Evolutionary conservation across 1,284 basidiomycete genomes (phyloP).

Genomic region (Malassezia vespertilionis): DNA sequence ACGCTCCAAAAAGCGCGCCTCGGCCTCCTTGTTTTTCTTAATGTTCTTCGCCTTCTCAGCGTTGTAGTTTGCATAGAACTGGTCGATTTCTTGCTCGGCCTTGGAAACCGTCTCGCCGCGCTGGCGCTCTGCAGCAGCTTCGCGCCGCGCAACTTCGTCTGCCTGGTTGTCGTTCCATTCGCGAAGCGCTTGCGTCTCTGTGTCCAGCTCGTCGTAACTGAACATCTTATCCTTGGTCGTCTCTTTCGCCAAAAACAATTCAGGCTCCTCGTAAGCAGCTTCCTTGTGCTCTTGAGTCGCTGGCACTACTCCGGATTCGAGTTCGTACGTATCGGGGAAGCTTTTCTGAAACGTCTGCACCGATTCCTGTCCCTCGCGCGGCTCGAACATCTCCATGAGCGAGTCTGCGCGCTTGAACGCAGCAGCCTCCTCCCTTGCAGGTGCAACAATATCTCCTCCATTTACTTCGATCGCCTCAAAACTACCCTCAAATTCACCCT

Average conservation of each 20-base stretch:
- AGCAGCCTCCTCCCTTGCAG: background rate
- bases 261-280: background rate
- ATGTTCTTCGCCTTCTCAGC: slow-evolving; percentile 85
- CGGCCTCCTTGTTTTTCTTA: slow-evolving; percentile 86
- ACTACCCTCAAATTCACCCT: slow-evolving; percentile 10
- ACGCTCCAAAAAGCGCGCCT: slow-evolving; percentile 65
- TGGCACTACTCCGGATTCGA: background rate
- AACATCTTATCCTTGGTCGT: slow-evolving; percentile 8
- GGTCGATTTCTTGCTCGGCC: slow-evolving; percentile 85
- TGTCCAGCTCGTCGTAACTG: slow-evolving; percentile 21
- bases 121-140: slow-evolving; percentile 64
- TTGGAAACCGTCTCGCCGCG: slow-evolving; percentile 75
- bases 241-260: background rate
- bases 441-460: background rate
- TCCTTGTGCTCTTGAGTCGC: background rate
- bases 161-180: slow-evolving; percentile 78
- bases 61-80: slow-evolving; percentile 90
- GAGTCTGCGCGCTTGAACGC: background rate
- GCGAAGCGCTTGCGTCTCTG: slow-evolving; percentile 36
- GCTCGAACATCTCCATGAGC: background rate
- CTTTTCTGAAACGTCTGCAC: slow-evolving; percentile 85
- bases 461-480: slow-evolving; percentile 8
- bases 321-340: slow-evolving; percentile 55
- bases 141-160: slow-evolving; percentile 70
- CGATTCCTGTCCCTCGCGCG: background rate